These are phyloP conservation scores for Rugosomyces carneus DNA, from an alignment of 1,284 basidiomycete species.

Conservation along the genomic window DNA sequence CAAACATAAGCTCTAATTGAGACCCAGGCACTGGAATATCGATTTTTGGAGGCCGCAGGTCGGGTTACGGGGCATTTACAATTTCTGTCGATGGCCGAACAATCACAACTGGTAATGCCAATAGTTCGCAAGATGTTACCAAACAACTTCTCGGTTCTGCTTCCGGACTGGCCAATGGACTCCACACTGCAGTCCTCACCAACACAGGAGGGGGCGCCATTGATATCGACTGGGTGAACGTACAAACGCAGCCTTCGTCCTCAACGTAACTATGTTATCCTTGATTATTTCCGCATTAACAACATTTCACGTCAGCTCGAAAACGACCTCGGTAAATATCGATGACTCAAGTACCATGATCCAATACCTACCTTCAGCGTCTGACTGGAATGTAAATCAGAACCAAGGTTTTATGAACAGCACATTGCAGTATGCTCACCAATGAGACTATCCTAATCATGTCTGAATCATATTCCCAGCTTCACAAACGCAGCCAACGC, in stretches of 20 bases:
- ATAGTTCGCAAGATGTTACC: constrained; percentile 21
- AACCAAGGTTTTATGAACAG: constrained; percentile 27
- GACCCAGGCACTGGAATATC: constrained; percentile 44
- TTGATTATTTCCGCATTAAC: neutral
- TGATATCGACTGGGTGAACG: constrained; percentile 44
- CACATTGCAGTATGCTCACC: constrained; percentile 35
- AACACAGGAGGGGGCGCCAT: constrained; percentile 35
- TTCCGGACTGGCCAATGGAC: constrained; percentile 34
- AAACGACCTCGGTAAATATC: constrained; percentile 24
- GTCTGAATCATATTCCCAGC: constrained; percentile 21
- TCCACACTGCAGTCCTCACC: constrained; percentile 41
- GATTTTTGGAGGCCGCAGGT: constrained; percentile 40
- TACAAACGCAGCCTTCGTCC: constrained; percentile 34
- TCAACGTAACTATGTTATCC: constrained; percentile 27
- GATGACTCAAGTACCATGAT: constrained; percentile 38
- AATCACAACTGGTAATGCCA: constrained; percentile 30
- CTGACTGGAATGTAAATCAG: constrained; percentile 29
- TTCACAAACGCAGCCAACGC: constrained; percentile 35
- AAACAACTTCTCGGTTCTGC: constrained; percentile 38
- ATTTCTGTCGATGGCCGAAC: constrained; percentile 41
- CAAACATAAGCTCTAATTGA: neutral
- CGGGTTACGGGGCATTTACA: constrained; percentile 43
- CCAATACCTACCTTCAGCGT: constrained; percentile 31
- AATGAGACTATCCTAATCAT: neutral
- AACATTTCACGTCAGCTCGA: constrained; percentile 19